phyloP scores from a whole-genome alignment of 768 basidiomycete genomes.

The Mycena rebaudengoi region DNA sequence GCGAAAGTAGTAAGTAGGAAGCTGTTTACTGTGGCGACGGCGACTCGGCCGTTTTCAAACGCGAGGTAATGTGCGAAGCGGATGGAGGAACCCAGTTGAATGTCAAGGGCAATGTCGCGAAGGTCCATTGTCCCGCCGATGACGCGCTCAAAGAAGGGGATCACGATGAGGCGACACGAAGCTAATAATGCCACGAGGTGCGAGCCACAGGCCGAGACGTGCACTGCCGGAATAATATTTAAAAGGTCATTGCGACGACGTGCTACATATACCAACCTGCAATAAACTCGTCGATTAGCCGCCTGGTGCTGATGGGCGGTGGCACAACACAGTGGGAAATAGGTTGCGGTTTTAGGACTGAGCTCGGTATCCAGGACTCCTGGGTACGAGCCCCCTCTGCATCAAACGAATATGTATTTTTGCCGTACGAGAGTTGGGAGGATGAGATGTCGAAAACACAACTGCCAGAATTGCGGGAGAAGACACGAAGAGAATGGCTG shows the following conservation, averaged over 20 bases:
- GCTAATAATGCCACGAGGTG: conserved; percentile 52
- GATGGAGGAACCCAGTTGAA: conserved; percentile 18
- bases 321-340: not conserved
- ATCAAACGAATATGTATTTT: conserved; percentile 43
- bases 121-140: conserved; percentile 30
- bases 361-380: conserved; percentile 3
- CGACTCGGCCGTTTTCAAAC: conserved; percentile 22
- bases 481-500: conserved; percentile 56
- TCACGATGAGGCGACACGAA: conserved; percentile 50
- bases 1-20: not conserved
- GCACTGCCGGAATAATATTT: conserved; percentile 38
- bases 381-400: conserved; percentile 7
- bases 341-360: conserved; percentile 20
- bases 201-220: conserved; percentile 57
- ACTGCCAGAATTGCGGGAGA: conserved; percentile 55
- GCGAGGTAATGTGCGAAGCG: conserved; percentile 17
- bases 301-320: not conserved
- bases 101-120: conserved; percentile 21
- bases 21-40: conserved; percentile 14
- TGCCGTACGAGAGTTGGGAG: conserved; percentile 41
- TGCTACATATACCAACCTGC: conserved; percentile 46
- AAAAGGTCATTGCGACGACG: not conserved
- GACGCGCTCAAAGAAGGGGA: conserved; percentile 52
- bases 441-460: conserved; percentile 54
- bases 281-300: conserved; percentile 52